phyloP scores from a whole-genome alignment of 805 yeast species.

The Suhomyces kilbournensis region DNA sequence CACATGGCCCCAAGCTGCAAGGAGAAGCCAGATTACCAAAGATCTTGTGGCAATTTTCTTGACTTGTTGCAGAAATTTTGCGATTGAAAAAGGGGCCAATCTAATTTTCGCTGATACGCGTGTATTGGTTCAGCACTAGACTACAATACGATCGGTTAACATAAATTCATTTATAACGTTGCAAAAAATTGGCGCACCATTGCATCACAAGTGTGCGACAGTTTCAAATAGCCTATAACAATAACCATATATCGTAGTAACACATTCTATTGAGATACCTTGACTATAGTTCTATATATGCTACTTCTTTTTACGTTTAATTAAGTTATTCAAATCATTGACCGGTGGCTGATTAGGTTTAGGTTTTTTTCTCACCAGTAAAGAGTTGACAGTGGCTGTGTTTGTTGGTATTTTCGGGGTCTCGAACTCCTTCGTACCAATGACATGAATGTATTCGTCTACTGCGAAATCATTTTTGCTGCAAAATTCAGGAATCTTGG shows the following conservation, averaged over 20 bases:
- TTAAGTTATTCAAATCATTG: slow-evolving; percentile 5
- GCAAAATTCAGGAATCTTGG: slow-evolving; percentile 10
- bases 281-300: not conserved
- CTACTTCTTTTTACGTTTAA: slow-evolving; percentile 3
- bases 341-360: not conserved
- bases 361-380: slow-evolving; percentile 3
- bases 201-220: not conserved
- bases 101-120: not conserved
- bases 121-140: not conserved
- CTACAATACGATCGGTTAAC: not conserved
- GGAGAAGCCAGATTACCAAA: not conserved
- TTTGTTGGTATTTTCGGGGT: not conserved
- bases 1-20: not conserved
- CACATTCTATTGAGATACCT: not conserved
- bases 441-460: slow-evolving; percentile 5
- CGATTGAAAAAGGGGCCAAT: not conserved
- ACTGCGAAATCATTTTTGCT: slow-evolving; percentile 3
- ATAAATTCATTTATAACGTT: not conserved
- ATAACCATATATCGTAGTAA: no score
- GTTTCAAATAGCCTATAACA: not conserved
- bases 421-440: slow-evolving; percentile 3
- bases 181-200: not conserved
- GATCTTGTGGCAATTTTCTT: not conserved
- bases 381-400: slow-evolving; percentile 1
- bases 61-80: not conserved